Percentiles rank a stretch among this genome's conserved stretches.
phyloP scores from a whole-genome alignment of 306 rosid species.

The Chamaecrista fasciculata region DNA sequence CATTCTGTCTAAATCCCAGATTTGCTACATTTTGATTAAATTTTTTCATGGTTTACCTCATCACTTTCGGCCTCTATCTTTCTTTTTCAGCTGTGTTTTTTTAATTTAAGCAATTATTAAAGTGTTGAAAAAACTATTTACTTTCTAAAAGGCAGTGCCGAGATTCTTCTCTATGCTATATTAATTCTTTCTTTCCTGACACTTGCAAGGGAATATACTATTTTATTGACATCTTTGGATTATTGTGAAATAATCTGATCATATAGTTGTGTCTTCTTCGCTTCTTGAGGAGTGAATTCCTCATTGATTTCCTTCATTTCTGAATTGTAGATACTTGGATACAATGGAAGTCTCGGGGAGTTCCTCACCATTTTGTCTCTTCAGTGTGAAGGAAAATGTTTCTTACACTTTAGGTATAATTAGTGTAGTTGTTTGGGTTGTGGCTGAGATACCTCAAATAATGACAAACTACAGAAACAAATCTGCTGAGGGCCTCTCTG shows the following conservation, averaged over 20 bases:
- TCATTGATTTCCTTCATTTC: constrained; percentile 15
- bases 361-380: constrained; percentile 32
- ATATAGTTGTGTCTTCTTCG: constrained; percentile 13
- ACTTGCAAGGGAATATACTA: background rate
- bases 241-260: constrained; percentile 13
- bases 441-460: constrained; percentile 86
- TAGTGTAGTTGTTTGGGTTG: constrained; percentile 70
- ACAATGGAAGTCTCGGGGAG: constrained; percentile 36
- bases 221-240: constrained; percentile 11
- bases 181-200: background rate
- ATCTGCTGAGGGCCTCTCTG: constrained; percentile 71
- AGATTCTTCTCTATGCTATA: background rate
- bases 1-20: background rate
- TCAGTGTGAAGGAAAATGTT: constrained; percentile 46
- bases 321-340: constrained; percentile 17
- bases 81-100: background rate
- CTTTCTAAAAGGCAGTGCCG: constrained; percentile 5
- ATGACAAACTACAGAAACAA: constrained; percentile 63
- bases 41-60: background rate
- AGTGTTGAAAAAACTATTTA: background rate
- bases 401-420: constrained; percentile 59
- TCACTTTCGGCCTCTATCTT: background rate
- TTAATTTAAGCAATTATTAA: background rate
- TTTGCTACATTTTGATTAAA: background rate
- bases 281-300: constrained; percentile 8